Conservation (phyloP, 75 land plant genomes). For the Selaginella moellendorffii region DNA sequence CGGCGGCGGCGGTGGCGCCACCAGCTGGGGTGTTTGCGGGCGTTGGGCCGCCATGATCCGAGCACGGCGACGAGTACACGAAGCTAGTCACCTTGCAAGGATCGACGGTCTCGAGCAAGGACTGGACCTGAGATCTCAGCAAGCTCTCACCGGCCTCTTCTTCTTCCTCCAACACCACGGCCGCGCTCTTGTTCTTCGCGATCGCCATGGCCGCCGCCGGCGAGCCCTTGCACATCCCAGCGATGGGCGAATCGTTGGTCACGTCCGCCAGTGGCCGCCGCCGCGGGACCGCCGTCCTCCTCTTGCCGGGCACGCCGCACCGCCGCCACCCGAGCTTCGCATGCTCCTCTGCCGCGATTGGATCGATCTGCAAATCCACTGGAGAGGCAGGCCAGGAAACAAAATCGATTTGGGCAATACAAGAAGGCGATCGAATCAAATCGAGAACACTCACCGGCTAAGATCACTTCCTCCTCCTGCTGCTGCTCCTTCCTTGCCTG, state of each 20-base stretch:
- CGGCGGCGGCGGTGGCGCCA: neutral
- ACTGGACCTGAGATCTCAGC: slow-evolving; percentile 46
- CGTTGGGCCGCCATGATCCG: slow-evolving; percentile 51
- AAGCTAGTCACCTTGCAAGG: slow-evolving; percentile 9
- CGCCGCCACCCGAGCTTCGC: too few relatives aligned
- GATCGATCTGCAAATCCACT: too few relatives aligned
- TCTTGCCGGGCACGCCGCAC: too few relatives aligned
- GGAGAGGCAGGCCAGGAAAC: too few relatives aligned
- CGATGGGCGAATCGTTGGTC: slow-evolving; percentile 65
- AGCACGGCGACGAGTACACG: slow-evolving; percentile 25
- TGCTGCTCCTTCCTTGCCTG: too few relatives aligned
- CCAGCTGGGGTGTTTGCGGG: slow-evolving; percentile 47
- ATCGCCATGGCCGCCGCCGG: slow-evolving; percentile 23
- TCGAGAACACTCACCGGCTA: too few relatives aligned
- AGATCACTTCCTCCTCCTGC: too few relatives aligned
- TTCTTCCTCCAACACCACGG: slow-evolving; percentile 10
- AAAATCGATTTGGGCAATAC: too few relatives aligned
- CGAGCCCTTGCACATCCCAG: slow-evolving; percentile 21
- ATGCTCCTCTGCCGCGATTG: too few relatives aligned
- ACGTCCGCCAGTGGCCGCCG: slow-evolving; percentile 42
- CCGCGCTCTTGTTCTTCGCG: neutral
- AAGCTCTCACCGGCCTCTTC: slow-evolving; percentile 51
- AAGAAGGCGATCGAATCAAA: too few relatives aligned
- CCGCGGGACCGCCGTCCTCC: too few relatives aligned
- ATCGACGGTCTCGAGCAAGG: slow-evolving; percentile 36